Evolutionary conservation across 371 early-diverging fungal genomes (phyloP).

Genomic region (Saksenaea vasiformis): DNA sequence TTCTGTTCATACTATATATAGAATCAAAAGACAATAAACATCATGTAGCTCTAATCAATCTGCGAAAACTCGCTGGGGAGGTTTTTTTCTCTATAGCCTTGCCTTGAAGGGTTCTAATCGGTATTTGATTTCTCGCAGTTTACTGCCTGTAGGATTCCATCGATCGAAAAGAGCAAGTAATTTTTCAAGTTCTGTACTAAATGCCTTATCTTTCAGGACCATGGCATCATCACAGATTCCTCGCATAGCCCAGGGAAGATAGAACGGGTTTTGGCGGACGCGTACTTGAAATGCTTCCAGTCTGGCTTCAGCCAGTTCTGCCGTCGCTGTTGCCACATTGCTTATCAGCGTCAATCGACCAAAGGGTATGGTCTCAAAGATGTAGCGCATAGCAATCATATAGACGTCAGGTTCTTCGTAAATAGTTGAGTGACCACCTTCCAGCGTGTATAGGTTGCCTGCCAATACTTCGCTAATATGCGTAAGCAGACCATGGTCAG

Average conservation of each 20-base stretch:
- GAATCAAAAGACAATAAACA: too few relatives aligned
- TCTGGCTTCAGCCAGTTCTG: conserved; percentile 11
- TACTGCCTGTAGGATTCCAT: conserved; percentile 78
- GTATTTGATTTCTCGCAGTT: conserved; percentile 80
- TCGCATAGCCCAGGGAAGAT: conserved; percentile 89
- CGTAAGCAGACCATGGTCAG: conserved; percentile 82
- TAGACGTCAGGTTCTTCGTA: conserved; percentile 91
- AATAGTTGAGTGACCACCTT: conserved; percentile 88
- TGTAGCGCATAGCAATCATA: conserved; percentile 47
- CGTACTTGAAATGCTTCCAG: conserved; percentile 53
- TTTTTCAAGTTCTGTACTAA: conserved; percentile 61
- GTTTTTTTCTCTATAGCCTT: conserved; percentile 13
- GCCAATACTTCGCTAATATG: conserved; percentile 84
- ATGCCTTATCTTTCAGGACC: conserved; percentile 48
- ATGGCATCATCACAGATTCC: conserved; percentile 70
- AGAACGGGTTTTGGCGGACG: conserved; percentile 75
- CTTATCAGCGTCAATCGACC: conserved; percentile 8
- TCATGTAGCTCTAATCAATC: too few relatives aligned
- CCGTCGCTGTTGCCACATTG: neutral
- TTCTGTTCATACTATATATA: too few relatives aligned
- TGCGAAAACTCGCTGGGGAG: too few relatives aligned
- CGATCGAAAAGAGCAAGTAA: conserved; percentile 63
- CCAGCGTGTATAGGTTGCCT: conserved; percentile 81
- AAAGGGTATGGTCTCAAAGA: conserved; percentile 39
- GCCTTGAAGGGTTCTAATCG: conserved; percentile 75